A percentile compares a stretch with the other conserved stretches of the same genome.
phyloP scores from a whole-genome alignment of 331 rosid species.

The Pyracantha coccinea region DNA sequence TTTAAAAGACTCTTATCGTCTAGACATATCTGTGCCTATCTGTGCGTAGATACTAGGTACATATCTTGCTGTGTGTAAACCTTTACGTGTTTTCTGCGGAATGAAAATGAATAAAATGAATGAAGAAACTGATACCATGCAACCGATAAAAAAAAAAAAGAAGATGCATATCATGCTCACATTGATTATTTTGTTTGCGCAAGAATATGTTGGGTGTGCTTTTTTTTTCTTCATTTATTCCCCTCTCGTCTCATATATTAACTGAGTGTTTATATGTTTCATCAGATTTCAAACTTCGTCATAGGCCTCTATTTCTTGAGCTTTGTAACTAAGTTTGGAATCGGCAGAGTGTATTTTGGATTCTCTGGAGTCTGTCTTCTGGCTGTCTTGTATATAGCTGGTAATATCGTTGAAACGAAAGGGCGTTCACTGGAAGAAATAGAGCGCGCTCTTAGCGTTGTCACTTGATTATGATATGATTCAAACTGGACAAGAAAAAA shows the following conservation, averaged over 20 bases:
- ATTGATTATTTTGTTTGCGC: neutral
- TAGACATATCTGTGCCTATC: neutral
- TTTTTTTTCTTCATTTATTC: neutral
- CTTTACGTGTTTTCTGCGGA: neutral
- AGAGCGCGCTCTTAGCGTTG: constrained; percentile 63
- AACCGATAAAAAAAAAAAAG: too few relatives aligned
- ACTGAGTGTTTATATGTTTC: neutral
- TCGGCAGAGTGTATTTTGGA: constrained; percentile 82
- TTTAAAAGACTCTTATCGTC: neutral
- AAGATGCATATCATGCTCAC: too few relatives aligned
- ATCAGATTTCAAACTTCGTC: constrained; percentile 82
- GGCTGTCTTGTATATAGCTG: constrained; percentile 76
- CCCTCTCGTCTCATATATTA: neutral
- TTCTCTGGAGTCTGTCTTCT: constrained; percentile 68
- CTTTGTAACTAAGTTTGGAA: constrained; percentile 81
- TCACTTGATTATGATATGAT: constrained; percentile 31
- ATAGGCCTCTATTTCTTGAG: constrained; percentile 95
- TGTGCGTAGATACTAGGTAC: neutral
- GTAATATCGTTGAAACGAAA: constrained; percentile 89
- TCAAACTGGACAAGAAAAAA: constrained; percentile 4
- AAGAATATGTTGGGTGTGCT: neutral
- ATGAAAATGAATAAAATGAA: neutral
- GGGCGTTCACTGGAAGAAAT: constrained; percentile 95
- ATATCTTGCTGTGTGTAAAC: neutral
- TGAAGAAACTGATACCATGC: neutral